Percentiles rank a stretch among this genome's conserved stretches.
phyloP scores from a whole-genome alignment of 2,329 filamentous ascomycete species.

The Alternaria brassicicola region DNA sequence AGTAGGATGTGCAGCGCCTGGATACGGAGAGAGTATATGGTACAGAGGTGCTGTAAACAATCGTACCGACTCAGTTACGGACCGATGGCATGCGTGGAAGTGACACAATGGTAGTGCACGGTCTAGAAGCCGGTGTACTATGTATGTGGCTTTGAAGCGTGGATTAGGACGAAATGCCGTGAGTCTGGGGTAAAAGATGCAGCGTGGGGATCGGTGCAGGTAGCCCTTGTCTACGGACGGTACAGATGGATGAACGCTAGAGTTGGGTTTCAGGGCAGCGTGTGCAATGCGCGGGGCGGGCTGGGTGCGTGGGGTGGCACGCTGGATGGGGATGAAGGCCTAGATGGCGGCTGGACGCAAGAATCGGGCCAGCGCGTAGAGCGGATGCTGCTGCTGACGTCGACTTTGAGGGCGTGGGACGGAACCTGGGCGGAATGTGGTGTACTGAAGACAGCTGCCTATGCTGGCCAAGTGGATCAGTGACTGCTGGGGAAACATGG shows the following conservation, averaged over 20 bases:
- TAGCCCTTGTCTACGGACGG: slow-evolving; percentile 23
- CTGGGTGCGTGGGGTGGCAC: slow-evolving; percentile 34
- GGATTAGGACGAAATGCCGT: slow-evolving; percentile 18
- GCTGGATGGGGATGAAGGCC: slow-evolving; percentile 18
- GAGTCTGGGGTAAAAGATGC: slow-evolving; percentile 40
- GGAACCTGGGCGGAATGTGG: slow-evolving; percentile 5
- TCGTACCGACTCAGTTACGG: slow-evolving; percentile 18
- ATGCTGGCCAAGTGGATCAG: slow-evolving; percentile 5
- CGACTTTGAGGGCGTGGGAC: slow-evolving; percentile 10
- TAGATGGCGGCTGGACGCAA: slow-evolving; percentile 24
- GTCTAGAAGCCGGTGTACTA: slow-evolving; percentile 24
- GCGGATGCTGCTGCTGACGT: slow-evolving; percentile 28
- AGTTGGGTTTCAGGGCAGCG: slow-evolving; percentile 29
- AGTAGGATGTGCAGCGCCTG: not conserved
- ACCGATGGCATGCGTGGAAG: slow-evolving; percentile 18
- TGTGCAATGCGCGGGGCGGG: slow-evolving; percentile 31
- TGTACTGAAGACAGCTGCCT: slow-evolving; percentile 5
- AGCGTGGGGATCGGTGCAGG: slow-evolving; percentile 35
- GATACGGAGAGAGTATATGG: slow-evolving; percentile 14
- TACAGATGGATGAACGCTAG: slow-evolving; percentile 30
- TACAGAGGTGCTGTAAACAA: slow-evolving; percentile 14
- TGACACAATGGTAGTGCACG: slow-evolving; percentile 27
- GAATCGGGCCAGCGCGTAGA: slow-evolving; percentile 32
- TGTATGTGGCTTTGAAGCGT: slow-evolving; percentile 21
- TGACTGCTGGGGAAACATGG: slow-evolving; percentile 19